These are phyloP conservation scores for Neocatenulostroma microsporum DNA, from an alignment of 2,329 filamentous ascomycete species.

Conservation along the genomic window DNA sequence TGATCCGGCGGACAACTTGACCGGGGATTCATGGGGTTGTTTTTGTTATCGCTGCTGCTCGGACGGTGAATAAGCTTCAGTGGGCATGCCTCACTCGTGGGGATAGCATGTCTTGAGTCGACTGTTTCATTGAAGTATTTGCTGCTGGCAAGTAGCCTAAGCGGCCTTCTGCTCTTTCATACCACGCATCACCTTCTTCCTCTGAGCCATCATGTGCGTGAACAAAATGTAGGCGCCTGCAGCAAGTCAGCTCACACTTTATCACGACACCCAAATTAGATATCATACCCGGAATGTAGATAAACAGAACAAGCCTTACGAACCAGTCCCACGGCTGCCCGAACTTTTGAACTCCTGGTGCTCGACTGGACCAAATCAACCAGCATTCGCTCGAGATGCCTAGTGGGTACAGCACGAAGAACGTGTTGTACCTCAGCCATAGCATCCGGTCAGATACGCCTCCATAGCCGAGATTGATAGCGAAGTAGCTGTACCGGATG, in stretches of 20 bases:
- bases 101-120: no score
- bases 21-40: no score
- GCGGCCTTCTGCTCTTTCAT: no score
- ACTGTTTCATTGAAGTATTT: no score
- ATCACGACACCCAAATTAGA: conserved; percentile 12
- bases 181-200: conserved; percentile 66
- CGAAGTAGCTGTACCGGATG: conserved; percentile 88
- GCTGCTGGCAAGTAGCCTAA: no score
- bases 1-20: no score
- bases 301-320: conserved; percentile 57
- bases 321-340: conserved; percentile 49
- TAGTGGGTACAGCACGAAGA: conserved; percentile 85
- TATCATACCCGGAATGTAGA: conserved; percentile 73
- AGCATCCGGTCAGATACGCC: conserved; percentile 57
- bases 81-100: no score
- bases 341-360: conserved; percentile 46
- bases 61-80: no score
- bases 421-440: conserved; percentile 85
- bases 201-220: conserved; percentile 89
- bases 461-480: conserved; percentile 55
- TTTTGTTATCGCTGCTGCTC: no score
- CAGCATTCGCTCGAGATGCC: conserved; percentile 83
- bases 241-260: conserved; percentile 7
- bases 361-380: conserved; percentile 63
- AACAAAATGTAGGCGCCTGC: conserved; percentile 74